phyloP scores from a whole-genome alignment of 2,329 filamentous ascomycete genomes.

The Dactylellina parvicollis region DNA sequence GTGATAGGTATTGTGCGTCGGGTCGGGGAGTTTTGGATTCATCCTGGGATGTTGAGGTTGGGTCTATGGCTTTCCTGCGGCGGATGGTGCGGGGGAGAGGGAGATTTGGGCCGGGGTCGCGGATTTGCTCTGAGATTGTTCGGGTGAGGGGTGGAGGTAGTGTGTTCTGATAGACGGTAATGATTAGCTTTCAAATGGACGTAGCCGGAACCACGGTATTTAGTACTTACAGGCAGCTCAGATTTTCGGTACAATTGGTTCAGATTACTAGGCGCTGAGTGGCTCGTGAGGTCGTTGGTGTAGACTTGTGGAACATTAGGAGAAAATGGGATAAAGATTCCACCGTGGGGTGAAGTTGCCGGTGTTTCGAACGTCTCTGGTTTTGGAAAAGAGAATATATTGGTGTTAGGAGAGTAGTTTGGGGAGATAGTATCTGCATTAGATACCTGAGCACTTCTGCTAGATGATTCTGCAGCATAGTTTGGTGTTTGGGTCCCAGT shows the following conservation, averaged over 20 bases:
- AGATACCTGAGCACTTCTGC: conserved; percentile 2
- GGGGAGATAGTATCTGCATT: background rate
- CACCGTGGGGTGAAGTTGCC: background rate
- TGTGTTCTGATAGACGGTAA: conserved; percentile 10
- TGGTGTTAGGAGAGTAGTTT: background rate
- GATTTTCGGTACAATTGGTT: conserved; percentile 36
- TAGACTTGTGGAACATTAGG: conserved; percentile 40
- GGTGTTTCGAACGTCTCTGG: conserved; percentile 7
- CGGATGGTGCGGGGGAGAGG: conserved; percentile 48
- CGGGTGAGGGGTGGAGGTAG: background rate
- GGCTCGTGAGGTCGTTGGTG: conserved; percentile 34
- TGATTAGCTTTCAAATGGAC: background rate
- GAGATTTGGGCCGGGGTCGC: conserved; percentile 36
- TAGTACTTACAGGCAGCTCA: conserved; percentile 20
- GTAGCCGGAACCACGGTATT: too few relatives aligned
- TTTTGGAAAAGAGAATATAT: conserved; percentile 1
- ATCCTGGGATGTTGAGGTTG: conserved; percentile 2
- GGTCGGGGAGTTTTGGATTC: conserved; percentile 21
- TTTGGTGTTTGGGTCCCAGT: conserved; percentile 33
- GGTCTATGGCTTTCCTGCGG: conserved; percentile 40
- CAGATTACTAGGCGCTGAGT: conserved; percentile 40
- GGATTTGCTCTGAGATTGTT: conserved; percentile 29
- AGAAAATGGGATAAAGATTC: conserved; percentile 18
- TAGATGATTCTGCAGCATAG: background rate
- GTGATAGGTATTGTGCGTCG: conserved; percentile 5